These are phyloP conservation scores for Solanum habrochaites DNA, from an alignment of 257 asterid genomes.

Conservation along the genomic window DNA sequence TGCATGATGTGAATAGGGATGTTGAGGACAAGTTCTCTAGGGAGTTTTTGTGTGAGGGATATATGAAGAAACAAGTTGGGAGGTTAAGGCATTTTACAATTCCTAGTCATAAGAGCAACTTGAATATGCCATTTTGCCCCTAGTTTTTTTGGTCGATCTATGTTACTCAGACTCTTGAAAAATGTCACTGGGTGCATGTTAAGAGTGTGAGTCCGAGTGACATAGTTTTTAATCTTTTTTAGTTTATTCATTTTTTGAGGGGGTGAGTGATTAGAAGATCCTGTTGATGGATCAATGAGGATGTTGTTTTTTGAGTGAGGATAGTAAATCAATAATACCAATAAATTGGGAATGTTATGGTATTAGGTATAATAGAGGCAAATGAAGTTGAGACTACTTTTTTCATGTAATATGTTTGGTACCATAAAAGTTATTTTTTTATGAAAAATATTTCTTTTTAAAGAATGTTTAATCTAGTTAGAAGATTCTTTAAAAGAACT, in stretches of 20 bases:
- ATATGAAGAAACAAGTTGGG: constrained; percentile 72
- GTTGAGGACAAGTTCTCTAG: constrained; percentile 63
- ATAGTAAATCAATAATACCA: background rate
- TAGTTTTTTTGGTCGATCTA: background rate
- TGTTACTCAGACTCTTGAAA: background rate
- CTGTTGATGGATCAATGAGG: background rate
- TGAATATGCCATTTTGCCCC: constrained; percentile 54
- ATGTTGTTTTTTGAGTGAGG: background rate
- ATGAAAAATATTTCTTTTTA: background rate
- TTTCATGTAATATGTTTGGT: background rate
- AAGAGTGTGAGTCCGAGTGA: background rate
- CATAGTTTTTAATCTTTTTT: background rate
- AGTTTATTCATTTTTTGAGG: background rate
- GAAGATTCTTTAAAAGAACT: background rate
- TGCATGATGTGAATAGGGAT: constrained; percentile 85
- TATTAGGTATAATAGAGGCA: background rate
- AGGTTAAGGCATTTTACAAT: constrained; percentile 70
- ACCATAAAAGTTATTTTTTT: background rate
- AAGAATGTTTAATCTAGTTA: background rate
- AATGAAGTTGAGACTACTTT: background rate
- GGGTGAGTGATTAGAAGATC: background rate
- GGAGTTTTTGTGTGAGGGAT: constrained; percentile 65
- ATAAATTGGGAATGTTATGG: background rate
- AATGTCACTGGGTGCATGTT: background rate
- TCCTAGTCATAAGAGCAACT: constrained; percentile 46